Conservation (phyloP, 495 filamentous ascomycete species). For the Neurospora sp. region DNA sequence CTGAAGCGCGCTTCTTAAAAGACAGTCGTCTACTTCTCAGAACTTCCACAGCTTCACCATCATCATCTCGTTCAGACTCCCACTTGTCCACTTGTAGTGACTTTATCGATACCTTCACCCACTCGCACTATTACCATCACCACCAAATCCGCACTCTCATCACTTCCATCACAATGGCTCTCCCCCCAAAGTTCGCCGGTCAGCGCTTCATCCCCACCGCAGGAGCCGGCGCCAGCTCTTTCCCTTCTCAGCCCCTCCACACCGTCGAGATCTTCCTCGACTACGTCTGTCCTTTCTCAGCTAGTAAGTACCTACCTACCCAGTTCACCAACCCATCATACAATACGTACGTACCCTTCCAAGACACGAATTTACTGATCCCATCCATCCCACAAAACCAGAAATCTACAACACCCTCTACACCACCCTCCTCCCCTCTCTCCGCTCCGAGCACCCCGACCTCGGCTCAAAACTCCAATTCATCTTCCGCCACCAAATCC, state of each 20-base stretch:
- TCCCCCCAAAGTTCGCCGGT: slow-evolving; percentile 68
- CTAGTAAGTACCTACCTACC: slow-evolving; percentile 12
- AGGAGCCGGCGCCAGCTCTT: slow-evolving; percentile 17
- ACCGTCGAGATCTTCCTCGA: slow-evolving; percentile 77
- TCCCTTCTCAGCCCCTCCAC: slow-evolving; percentile 42
- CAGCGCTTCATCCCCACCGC: slow-evolving; percentile 44
- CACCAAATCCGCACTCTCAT: not conserved
- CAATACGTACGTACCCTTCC: not conserved
- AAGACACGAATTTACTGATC: not conserved
- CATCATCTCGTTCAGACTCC: not conserved
- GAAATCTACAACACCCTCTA: slow-evolving; percentile 51
- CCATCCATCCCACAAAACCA: slow-evolving; percentile 1
- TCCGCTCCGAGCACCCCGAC: slow-evolving; percentile 44
- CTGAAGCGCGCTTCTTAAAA: not conserved
- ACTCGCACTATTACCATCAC: not conserved
- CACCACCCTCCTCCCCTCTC: slow-evolving; percentile 46
- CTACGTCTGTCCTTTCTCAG: slow-evolving; percentile 68
- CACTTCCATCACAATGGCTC: slow-evolving; percentile 45
- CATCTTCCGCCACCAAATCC: slow-evolving; percentile 82
- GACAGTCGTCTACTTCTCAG: not conserved
- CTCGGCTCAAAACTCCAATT: slow-evolving; percentile 53
- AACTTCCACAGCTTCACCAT: not conserved
- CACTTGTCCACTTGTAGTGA: not conserved
- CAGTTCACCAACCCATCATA: slow-evolving; percentile 31
- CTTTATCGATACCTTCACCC: not conserved